phyloP scores from a whole-genome alignment of 169 alveolate genomes.

The Babesia caballi region DNA sequence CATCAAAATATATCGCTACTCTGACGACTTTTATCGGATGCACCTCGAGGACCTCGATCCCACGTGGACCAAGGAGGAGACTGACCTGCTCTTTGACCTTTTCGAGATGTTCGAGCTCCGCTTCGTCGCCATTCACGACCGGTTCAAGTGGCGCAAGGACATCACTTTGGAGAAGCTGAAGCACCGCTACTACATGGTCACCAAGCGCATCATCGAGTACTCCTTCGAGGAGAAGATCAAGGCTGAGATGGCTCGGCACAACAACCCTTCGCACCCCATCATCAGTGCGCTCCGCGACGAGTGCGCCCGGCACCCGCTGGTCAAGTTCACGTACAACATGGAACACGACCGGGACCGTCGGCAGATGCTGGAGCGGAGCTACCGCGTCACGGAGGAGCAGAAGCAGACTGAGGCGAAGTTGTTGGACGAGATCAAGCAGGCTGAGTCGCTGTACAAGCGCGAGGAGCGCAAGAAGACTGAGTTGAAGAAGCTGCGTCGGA shows the following conservation, averaged over 20 bases:
- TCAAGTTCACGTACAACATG: slow-evolving; percentile 76
- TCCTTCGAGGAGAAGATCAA: slow-evolving; percentile 77
- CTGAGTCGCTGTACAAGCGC: slow-evolving; percentile 64
- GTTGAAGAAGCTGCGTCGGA: slow-evolving; percentile 67
- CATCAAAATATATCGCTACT: slow-evolving; percentile 68
- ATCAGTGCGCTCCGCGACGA: slow-evolving; percentile 76
- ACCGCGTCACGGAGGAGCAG: slow-evolving; percentile 68
- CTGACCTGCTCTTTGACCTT: slow-evolving; percentile 79
- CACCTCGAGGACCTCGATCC: slow-evolving; percentile 61
- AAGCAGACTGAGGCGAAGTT: slow-evolving; percentile 61
- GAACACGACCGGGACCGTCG: slow-evolving; percentile 82
- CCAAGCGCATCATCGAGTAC: slow-evolving; percentile 79
- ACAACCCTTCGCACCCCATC: slow-evolving; percentile 73
- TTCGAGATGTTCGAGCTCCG: slow-evolving; percentile 82
- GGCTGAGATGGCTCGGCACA: slow-evolving; percentile 74
- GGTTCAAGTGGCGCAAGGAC: slow-evolving; percentile 70
- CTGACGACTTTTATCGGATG: slow-evolving; percentile 71
- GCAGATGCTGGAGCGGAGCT: slow-evolving; percentile 70
- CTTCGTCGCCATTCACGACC: slow-evolving; percentile 79
- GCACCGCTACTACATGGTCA: slow-evolving; percentile 79
- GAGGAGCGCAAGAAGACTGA: slow-evolving; percentile 72
- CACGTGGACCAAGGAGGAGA: slow-evolving; percentile 83
- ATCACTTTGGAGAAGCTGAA: slow-evolving; percentile 79
- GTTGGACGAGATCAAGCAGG: slow-evolving; percentile 68
- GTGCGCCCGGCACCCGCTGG: slow-evolving; percentile 77